Evolutionary conservation across 177 flowering plant genomes (phyloP), one percentile per base, ranked within the genome.

Genomic region (Telopea speciosissima): DNA sequence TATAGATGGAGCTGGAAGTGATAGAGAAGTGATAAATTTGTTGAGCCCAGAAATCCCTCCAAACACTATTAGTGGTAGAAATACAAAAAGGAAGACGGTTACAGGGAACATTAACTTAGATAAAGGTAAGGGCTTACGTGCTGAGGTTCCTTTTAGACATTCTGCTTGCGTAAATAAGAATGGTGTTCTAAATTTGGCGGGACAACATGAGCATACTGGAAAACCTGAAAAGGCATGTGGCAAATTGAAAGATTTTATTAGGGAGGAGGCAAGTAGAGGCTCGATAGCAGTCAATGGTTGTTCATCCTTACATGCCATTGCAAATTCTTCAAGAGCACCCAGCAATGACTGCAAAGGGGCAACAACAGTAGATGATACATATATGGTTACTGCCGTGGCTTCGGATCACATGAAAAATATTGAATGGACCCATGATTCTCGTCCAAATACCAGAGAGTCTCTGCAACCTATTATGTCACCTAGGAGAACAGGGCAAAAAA

Each of bases 401-500:
- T 21, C 42, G 64, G 69, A 60, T 75, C 16, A 11, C 75, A 77
- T 74, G 26, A 78, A 81, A 70, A 77, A 66, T 33, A 31, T 66
- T 67, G 73, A 74, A 70, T 23, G 73, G 8, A 68, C 69, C 21
- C 8, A 62, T 71, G 74, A 74, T 68, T 61, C 79, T 77, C 78
- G 67, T 36, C 65, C 66, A 28, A 76, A 77, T 68, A 56, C 62
- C 52, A 83, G 69, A 24, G 74, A 75, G 22, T 49, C 84, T 72
- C 63, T 59, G 70, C 79, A 74, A 24, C 63, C 80, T 74, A 59
- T 24, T 62, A n/a, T 70, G 24, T 69, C 79, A 40, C 85, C 84
- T 19, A 85, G 85, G 79, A 75, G 59, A 26, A 72, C 64, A 73
- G 83, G 90, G 63, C 80, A 78, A 13, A 90, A 80, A 75, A 86